Evolutionary conservation across 2,329 filamentous ascomycete species (phyloP).

Genomic region (Talaromyces sp.): DNA sequence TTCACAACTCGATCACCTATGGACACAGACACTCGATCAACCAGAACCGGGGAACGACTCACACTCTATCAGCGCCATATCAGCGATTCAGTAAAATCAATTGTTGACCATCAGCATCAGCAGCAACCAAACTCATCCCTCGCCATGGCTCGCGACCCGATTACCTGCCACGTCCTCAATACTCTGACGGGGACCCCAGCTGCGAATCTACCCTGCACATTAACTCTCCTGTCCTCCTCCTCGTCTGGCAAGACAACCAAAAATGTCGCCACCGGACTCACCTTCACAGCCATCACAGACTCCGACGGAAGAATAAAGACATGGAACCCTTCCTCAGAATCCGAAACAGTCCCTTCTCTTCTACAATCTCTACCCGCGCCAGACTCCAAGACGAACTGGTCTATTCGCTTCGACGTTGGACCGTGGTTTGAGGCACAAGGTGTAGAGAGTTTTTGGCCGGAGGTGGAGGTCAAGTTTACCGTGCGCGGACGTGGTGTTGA

Average conservation of each 20-base stretch:
- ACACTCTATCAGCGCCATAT: slow-evolving; percentile 33
- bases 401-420: slow-evolving; percentile 43
- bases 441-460: slow-evolving; percentile 48
- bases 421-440: slow-evolving; percentile 45
- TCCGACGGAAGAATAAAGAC: slow-evolving; percentile 43
- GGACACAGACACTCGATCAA: slow-evolving; percentile 16
- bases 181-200: slow-evolving; percentile 43
- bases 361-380: slow-evolving; percentile 31
- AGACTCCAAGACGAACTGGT: slow-evolving; percentile 42
- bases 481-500: slow-evolving; percentile 40
- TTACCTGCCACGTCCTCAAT: slow-evolving; percentile 49
- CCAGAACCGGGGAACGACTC: slow-evolving; percentile 29
- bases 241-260: slow-evolving; percentile 2
- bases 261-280: slow-evolving; percentile 18
- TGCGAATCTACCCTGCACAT: slow-evolving; percentile 44
- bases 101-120: slow-evolving; percentile 9
- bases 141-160: slow-evolving; percentile 40
- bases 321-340: background rate
- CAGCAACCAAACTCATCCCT: slow-evolving; percentile 13
- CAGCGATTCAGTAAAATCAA: background rate
- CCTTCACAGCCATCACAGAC: slow-evolving; percentile 39
- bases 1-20: background rate
- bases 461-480: slow-evolving; percentile 48
- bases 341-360: slow-evolving; percentile 18
- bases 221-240: slow-evolving; percentile 55